These are phyloP conservation scores for Angomonas ambiguus DNA, from an alignment of 208 protist genomes.

Conservation along the genomic window DNA sequence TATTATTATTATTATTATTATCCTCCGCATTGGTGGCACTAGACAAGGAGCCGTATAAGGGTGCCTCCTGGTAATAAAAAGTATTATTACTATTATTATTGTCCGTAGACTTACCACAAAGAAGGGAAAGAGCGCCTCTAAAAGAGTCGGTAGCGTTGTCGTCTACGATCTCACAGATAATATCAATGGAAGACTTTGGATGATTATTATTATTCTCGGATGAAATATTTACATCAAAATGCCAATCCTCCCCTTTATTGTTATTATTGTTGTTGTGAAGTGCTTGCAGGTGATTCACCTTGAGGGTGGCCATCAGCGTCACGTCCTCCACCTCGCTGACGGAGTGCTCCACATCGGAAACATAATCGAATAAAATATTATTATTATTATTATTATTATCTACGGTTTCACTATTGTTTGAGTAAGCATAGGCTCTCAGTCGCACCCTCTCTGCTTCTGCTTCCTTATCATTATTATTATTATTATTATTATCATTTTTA, in stretches of 20 bases:
- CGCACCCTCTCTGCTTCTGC: no score
- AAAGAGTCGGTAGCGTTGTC: not conserved
- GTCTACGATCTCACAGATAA: not conserved
- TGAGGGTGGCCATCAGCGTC: no score
- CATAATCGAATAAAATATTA: no score
- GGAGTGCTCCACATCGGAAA: not conserved
- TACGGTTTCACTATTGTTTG: no score
- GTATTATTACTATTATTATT: not conserved
- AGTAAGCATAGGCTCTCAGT: no score
- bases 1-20: not conserved
- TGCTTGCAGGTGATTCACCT: no score
- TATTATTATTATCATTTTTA: not conserved
- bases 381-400: no score
- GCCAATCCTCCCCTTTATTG: not conserved
- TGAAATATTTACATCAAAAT: not conserved
- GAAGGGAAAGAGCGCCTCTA: not conserved
- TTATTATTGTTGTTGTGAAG: no score
- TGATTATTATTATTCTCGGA: not conserved
- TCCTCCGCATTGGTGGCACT: not conserved
- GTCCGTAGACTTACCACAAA: not conserved
- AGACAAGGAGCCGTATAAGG: not conserved
- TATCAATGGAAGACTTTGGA: not conserved
- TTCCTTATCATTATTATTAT: not conserved
- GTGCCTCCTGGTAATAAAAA: no score
- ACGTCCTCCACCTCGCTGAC: not conserved